A percentile compares a stretch with the other conserved stretches of the same genome.
Evolutionary conservation across 495 filamentous ascomycete genomes (phyloP).

Genomic region (Penicillium fimorum): DNA sequence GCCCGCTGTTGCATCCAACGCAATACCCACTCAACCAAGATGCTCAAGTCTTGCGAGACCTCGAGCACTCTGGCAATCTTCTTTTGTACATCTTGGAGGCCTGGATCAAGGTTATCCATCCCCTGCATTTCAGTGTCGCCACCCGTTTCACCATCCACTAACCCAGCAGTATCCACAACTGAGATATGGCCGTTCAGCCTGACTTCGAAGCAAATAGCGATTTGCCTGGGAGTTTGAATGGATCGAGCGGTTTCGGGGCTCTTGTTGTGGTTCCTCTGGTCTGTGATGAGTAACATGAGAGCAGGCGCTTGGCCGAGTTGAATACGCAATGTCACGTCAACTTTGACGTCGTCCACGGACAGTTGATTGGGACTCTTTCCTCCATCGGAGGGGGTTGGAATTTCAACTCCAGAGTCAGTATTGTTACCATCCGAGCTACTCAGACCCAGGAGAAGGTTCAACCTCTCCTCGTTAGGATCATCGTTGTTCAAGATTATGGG

Average conservation of each 20-base stretch:
- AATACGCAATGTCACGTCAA: slow-evolving; percentile 47
- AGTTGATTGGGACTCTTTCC: slow-evolving; percentile 1
- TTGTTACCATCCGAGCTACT: background rate
- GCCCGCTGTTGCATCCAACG: slow-evolving; percentile 34
- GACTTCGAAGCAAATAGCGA: slow-evolving; percentile 55
- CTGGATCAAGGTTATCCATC: slow-evolving; percentile 26
- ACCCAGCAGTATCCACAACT: slow-evolving; percentile 38
- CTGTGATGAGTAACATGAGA: slow-evolving; percentile 43
- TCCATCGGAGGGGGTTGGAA: slow-evolving; percentile 2
- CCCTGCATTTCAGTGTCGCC: slow-evolving; percentile 26
- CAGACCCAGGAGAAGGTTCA: slow-evolving; percentile 31
- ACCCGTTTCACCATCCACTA: slow-evolving; percentile 22
- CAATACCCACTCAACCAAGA: slow-evolving; percentile 56
- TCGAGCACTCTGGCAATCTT: slow-evolving; percentile 44
- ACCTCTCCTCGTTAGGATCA: slow-evolving; percentile 37
- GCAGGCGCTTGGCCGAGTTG: slow-evolving; percentile 45
- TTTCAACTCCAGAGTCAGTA: background rate
- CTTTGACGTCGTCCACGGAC: slow-evolving; percentile 32
- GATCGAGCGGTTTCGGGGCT: background rate
- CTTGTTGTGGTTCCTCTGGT: slow-evolving; percentile 25
- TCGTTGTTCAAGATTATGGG: slow-evolving; percentile 41
- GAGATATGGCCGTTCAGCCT: slow-evolving; percentile 59
- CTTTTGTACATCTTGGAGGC: slow-evolving; percentile 35
- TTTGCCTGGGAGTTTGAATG: slow-evolving; percentile 17
- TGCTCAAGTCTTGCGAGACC: slow-evolving; percentile 53